Evolutionary conservation across 2,329 filamentous ascomycete genomes (phyloP).

Genomic region (Ceratocystis lukuohia): DNA sequence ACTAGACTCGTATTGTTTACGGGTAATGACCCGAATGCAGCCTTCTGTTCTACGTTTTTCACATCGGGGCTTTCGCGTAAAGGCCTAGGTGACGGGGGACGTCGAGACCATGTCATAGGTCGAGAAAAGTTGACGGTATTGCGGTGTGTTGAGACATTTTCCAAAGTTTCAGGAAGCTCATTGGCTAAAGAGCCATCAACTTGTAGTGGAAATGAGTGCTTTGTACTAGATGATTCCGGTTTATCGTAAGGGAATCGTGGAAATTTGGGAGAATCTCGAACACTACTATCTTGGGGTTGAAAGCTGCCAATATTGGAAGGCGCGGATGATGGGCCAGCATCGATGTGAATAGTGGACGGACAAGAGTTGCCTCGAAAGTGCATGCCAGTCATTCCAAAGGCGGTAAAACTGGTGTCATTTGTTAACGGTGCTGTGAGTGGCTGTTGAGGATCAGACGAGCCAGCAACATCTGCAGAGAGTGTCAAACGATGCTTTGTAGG

Average conservation of each 20-base stretch:
- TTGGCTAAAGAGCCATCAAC: not conserved
- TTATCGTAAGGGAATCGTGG: conserved; percentile 30
- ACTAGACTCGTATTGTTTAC: not conserved
- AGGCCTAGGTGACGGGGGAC: conserved; percentile 36
- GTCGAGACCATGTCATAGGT: conserved; percentile 25
- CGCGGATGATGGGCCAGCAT: conserved; percentile 53
- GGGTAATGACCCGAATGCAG: not conserved
- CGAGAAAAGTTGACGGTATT: conserved; percentile 13
- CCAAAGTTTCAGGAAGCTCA: not conserved
- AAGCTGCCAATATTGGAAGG: conserved; percentile 42
- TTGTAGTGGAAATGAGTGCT: not conserved
- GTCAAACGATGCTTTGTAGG: conserved; percentile 48
- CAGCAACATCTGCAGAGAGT: conserved; percentile 45
- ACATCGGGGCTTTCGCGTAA: not conserved
- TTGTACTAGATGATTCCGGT: not conserved
- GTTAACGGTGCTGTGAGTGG: conserved; percentile 50
- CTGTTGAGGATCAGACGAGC: conserved; percentile 35
- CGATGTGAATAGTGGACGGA: conserved; percentile 37
- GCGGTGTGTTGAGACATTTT: not conserved
- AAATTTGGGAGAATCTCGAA: conserved; percentile 28
- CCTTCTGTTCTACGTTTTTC: not conserved
- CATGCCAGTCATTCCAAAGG: conserved; percentile 23
- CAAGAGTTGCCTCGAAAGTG: conserved; percentile 42
- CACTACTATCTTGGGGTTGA: conserved; percentile 39
- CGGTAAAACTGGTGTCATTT: conserved; percentile 29